Base-by-base conservation (phyloP, 208 protist genomes). In the Wallacemonas sp. region DNA sequence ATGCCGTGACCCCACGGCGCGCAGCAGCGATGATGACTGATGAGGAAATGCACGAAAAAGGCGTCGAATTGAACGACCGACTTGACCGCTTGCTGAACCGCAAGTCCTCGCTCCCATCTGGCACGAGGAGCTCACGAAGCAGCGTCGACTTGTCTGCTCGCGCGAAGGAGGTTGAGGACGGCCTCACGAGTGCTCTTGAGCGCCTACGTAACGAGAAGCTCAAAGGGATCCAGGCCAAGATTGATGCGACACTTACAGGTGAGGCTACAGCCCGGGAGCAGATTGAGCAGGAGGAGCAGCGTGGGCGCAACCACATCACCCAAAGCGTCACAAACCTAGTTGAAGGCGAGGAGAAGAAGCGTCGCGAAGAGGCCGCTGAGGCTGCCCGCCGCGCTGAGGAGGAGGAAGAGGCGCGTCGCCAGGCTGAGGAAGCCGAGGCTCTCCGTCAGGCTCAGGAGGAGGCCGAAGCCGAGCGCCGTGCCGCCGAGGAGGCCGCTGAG, bases 371-470 rank as follows among this genome's bases (percentile, higher is more conserved):
- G 47, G 47, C 24, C 21, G 47, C 47, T n/a, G 63, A 60, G 32
- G 49, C 52, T 39, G 49, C 52, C 2, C 62, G 48, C 0, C 43
- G 4, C 14, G 64, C 64, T 29, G 39, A 68, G 21, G 61, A 66
- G 32, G 64, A 68, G 36, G 64, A 36, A 3, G 66, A 63, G 49
- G 66, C 66, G n/a, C 48, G 16, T 21, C 43, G 44, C 19, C 41
- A 55, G 34, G 57, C 66, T 30, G 47, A 71, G 66, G 56, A 64
- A 23, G 66, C 54, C 27, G 46, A 52, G 34, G 56, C 29, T 49
- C 36, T 58, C 32, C 52, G 52, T 24, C 52, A 30, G 16, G 47
- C 47, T 32, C 21, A 69, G 19, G 44, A 62, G 65, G 54, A 52
- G 17, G 65, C 49, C 12, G 46, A 52, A 17, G 56, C n/a, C 21